Evolutionary conservation across 305 asterid species (phyloP).

Genomic region (Fraxinus platypoda): DNA sequence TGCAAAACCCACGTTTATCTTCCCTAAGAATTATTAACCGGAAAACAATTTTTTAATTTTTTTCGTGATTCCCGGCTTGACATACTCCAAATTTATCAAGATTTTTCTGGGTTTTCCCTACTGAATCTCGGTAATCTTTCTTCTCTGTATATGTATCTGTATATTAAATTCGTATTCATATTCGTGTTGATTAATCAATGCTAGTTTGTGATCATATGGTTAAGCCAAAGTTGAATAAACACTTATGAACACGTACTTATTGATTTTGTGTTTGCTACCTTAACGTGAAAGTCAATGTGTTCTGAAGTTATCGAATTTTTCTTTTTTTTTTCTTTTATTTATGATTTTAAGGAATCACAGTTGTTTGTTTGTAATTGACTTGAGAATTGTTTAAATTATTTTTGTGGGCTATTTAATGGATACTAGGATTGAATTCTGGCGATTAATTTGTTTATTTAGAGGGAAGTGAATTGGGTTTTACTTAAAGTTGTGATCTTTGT

Average conservation of each 20-base stretch:
- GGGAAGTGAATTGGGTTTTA: conserved; percentile 15
- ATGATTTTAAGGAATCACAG: conserved; percentile 26
- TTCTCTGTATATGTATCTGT: not conserved
- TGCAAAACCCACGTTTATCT: conserved; percentile 19
- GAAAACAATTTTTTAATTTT: not conserved
- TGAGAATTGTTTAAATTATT: conserved; percentile 8
- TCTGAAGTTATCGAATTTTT: conserved; percentile 7
- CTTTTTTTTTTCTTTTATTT: conserved; percentile 22
- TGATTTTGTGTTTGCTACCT: not conserved
- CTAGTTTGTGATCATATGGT: not conserved
- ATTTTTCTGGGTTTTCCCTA: conserved; percentile 29
- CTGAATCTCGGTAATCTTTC: conserved; percentile 26
- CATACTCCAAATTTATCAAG: not conserved
- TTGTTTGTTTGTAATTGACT: conserved; percentile 13
- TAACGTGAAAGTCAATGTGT: not conserved
- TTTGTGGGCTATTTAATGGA: not conserved
- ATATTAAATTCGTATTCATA: conserved; percentile 3
- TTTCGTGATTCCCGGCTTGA: conserved; percentile 24
- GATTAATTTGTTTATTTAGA: not conserved
- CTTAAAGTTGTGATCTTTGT: conserved; percentile 17
- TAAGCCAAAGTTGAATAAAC: conserved; percentile 16
- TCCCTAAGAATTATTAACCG: conserved; percentile 16
- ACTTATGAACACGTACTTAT: not conserved
- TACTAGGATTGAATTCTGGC: conserved; percentile 1
- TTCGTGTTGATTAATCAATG: conserved; percentile 4